Evolutionary conservation across 139 green algal species (phyloP).

Genomic region (Picochlorum costavermella): DNA sequence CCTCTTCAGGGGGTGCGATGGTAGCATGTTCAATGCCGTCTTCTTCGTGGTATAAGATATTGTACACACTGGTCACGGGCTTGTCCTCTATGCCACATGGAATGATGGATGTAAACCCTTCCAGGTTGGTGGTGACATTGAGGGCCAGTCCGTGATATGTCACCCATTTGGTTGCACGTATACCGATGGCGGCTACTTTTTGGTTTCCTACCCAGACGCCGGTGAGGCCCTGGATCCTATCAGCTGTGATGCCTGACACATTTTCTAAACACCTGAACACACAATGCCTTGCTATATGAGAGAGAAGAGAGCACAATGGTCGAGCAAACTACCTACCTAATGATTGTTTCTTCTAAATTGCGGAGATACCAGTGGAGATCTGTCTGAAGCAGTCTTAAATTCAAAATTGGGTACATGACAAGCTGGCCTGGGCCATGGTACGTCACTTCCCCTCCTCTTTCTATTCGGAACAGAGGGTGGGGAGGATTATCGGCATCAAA

Average conservation of each 20-base stretch:
- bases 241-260: conserved; percentile 41
- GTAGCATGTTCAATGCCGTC: no score
- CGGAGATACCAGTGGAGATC: conserved; percentile 80
- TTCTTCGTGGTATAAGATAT: not conserved
- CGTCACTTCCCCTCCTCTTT: conserved; percentile 69
- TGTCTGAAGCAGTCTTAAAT: conserved; percentile 29
- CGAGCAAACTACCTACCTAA: conserved; percentile 22
- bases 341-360: conserved; percentile 43
- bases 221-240: conserved; percentile 53
- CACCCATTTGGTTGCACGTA: conserved; percentile 58
- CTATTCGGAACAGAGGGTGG: conserved; percentile 47
- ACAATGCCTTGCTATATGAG: conserved; percentile 1
- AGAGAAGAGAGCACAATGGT: not conserved
- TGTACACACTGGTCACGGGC: conserved; percentile 27
- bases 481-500: conserved; percentile 51
- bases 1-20: no score
- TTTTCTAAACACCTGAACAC: conserved; percentile 15
- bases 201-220: conserved; percentile 57
- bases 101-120: conserved; percentile 55
- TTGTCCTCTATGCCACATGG: conserved; percentile 61
- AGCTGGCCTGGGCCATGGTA: conserved; percentile 75
- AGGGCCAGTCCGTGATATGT: conserved; percentile 74
- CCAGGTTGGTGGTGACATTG: conserved; percentile 58
- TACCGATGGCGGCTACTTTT: conserved; percentile 72
- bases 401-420: conserved; percentile 69